These are phyloP conservation scores for Fusarium torulosum DNA, from an alignment of 2,329 filamentous ascomycete genomes.

Conservation along the genomic window DNA sequence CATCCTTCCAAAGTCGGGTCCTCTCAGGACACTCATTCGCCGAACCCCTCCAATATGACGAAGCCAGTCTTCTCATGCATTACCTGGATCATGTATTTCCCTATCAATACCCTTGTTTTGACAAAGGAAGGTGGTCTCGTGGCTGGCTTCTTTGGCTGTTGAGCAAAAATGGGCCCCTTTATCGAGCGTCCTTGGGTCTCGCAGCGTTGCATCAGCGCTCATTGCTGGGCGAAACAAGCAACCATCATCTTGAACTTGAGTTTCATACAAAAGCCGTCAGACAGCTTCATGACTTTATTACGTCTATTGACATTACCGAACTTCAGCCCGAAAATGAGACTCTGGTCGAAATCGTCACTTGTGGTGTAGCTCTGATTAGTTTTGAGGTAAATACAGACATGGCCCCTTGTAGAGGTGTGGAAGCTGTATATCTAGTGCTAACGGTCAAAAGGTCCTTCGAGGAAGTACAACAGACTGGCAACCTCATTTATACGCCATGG, in stretches of 20 bases:
- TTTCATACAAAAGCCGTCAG: conserved; percentile 4
- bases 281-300: not conserved
- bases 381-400: not conserved
- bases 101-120: not conserved
- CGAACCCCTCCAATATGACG: not conserved
- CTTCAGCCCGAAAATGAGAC: not conserved
- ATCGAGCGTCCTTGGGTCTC: not conserved
- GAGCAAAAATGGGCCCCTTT: not conserved
- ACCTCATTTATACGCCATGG: not conserved
- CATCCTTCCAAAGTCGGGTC: not conserved
- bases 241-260: not conserved
- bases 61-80: not conserved
- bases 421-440: not conserved
- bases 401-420: not conserved
- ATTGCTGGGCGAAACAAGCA: not conserved
- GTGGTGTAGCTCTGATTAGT: not conserved
- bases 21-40: not conserved
- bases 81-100: not conserved
- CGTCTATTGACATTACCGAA: not conserved
- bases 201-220: not conserved
- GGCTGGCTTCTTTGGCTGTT: conserved; percentile 2
- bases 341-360: not conserved
- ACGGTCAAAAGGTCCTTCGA: not conserved
- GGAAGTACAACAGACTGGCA: not conserved
- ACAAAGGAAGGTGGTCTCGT: not conserved